Evolutionary conservation across 208 protist species (phyloP).

Genomic region (Phytomonas francai): DNA sequence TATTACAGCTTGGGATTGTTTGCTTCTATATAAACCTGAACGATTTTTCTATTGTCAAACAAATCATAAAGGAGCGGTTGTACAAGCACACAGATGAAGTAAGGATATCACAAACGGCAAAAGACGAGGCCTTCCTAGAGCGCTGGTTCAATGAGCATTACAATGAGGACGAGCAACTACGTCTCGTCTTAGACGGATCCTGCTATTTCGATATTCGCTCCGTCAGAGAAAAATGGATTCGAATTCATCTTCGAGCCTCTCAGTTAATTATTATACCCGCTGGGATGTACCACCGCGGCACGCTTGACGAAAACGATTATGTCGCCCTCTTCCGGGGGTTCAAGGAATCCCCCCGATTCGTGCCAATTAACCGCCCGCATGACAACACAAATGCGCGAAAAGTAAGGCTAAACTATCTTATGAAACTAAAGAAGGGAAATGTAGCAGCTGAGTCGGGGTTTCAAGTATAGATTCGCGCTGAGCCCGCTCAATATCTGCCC

Average conservation of each 20-base stretch:
- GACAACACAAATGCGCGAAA: conserved; percentile 58
- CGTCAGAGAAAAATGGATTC: conserved; percentile 90
- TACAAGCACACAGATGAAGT: conserved; percentile 90
- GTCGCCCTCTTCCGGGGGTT: conserved; percentile 78
- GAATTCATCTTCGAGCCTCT: conserved; percentile 64
- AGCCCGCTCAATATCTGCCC: not conserved
- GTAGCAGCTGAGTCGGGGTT: conserved; percentile 76
- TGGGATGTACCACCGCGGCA: conserved; percentile 82
- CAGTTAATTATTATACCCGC: conserved; percentile 82
- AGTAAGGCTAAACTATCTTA: conserved; percentile 75
- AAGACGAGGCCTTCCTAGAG: conserved; percentile 81
- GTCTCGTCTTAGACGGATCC: conserved; percentile 82
- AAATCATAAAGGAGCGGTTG: conserved; percentile 78
- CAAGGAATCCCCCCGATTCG: conserved; percentile 73
- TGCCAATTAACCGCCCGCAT: conserved; percentile 68
- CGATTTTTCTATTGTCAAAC: conserved; percentile 80
- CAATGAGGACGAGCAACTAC: conserved; percentile 91
- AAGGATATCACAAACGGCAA: conserved; percentile 78
- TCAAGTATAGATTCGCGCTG: not conserved
- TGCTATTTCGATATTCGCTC: conserved; percentile 90
- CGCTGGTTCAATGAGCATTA: conserved; percentile 92
- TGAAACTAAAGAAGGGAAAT: conserved; percentile 84
- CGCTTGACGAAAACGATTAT: conserved; percentile 86
- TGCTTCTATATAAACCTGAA: conserved; percentile 76
- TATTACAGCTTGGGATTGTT: conserved; percentile 75